phyloP scores from a whole-genome alignment of 805 yeast genomes.

The Candida xyloterini region DNA sequence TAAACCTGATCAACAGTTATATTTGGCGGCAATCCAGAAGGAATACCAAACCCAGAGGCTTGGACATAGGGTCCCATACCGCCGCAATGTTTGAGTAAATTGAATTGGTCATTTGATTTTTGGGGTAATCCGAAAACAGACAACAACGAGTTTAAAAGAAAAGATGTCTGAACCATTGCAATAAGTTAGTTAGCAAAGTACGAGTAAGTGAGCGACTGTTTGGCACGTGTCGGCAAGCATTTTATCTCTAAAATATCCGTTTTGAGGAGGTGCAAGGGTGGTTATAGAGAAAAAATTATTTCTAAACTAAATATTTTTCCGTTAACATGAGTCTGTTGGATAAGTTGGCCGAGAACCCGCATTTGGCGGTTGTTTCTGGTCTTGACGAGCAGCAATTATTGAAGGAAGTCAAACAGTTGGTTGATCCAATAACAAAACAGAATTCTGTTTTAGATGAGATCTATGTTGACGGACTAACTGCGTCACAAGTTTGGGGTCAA shows the following conservation, averaged over 20 bases:
- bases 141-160: background rate
- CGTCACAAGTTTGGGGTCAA: conserved; percentile 93
- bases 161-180: background rate
- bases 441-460: conserved; percentile 75
- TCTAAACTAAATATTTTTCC: conserved; percentile 4
- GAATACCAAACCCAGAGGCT: conserved; percentile 51
- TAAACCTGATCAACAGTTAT: conserved; percentile 67
- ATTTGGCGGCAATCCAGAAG: conserved; percentile 43
- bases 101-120: conserved; percentile 41
- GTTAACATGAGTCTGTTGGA: conserved; percentile 14
- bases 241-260: conserved; percentile 10
- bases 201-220: background rate
- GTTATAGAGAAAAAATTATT: background rate
- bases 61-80: conserved; percentile 51
- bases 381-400: conserved; percentile 22
- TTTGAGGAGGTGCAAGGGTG: conserved; percentile 8
- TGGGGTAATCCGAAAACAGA: conserved; percentile 22
- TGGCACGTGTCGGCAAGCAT: background rate
- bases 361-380: conserved; percentile 15
- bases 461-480: conserved; percentile 80
- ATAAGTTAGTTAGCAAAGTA: background rate
- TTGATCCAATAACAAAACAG: conserved; percentile 50
- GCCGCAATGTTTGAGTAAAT: conserved; percentile 49
- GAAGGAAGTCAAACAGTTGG: conserved; percentile 41
- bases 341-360: conserved; percentile 18